Conservation (phyloP, 2,329 filamentous ascomycete genomes). For the Cephalotrichum gorgonifer region DNA sequence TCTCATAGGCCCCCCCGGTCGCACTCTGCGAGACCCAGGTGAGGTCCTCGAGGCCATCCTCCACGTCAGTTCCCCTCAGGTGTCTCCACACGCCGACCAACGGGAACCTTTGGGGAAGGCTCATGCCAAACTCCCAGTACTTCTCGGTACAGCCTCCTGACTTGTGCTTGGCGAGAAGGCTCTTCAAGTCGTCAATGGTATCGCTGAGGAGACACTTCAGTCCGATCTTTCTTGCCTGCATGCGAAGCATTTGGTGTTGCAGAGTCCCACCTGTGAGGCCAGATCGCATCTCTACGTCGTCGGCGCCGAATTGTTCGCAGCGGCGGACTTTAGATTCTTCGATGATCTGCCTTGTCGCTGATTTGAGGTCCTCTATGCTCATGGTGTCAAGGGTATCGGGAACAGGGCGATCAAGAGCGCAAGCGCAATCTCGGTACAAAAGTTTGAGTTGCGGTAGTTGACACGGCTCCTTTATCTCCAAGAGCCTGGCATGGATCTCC, state of each 20-base stretch:
- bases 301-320: neutral
- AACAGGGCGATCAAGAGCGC: neutral
- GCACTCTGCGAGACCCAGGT: conserved; percentile 11
- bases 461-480: neutral
- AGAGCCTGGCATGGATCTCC: neutral
- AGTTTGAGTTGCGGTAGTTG: no score
- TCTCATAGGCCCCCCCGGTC: neutral
- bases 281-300: conserved; percentile 1
- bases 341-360: neutral
- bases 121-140: conserved; percentile 12
- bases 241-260: neutral
- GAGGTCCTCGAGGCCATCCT: conserved; percentile 11
- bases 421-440: neutral
- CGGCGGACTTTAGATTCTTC: neutral
- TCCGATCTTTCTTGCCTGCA: conserved; percentile 5
- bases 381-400: neutral
- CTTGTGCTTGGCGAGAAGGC: conserved; percentile 2
- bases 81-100: conserved; percentile 5
- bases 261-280: neutral
- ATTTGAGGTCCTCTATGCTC: neutral
- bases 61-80: conserved; percentile 10
- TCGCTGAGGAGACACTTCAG: conserved; percentile 6
- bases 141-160: conserved; percentile 4
- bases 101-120: conserved; percentile 8
- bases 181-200: neutral